Evolutionary conservation across 2,329 filamentous ascomycete species (phyloP).

Genomic region (Trichoderma oligosporum): DNA sequence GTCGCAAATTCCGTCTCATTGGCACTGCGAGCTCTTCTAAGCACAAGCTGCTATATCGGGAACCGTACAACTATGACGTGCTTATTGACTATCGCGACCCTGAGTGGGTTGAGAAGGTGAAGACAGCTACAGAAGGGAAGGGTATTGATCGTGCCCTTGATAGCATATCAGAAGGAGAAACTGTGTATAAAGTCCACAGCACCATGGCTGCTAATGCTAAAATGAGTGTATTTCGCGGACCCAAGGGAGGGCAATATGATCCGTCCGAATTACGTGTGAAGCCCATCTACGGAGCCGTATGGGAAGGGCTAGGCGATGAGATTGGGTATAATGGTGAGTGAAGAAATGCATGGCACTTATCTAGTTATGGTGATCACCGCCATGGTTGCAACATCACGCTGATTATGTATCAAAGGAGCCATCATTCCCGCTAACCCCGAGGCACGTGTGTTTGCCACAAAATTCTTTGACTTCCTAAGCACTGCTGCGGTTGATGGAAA

Average conservation of each 20-base stretch:
- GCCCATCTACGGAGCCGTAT: constrained; percentile 40
- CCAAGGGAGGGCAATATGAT: constrained; percentile 27
- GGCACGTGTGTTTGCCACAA: constrained; percentile 31
- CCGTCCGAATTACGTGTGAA: constrained; percentile 27
- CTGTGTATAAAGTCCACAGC: constrained; percentile 31
- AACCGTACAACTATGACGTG: constrained; percentile 37
- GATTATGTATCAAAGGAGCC: not conserved
- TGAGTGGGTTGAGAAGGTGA: constrained; percentile 33
- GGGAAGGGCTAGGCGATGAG: constrained; percentile 40
- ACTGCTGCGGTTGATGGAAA: constrained; percentile 12
- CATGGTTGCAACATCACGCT: not conserved
- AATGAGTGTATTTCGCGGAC: constrained; percentile 27
- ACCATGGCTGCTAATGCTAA: constrained; percentile 29
- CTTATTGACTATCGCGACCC: constrained; percentile 39
- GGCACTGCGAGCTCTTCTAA: constrained; percentile 30
- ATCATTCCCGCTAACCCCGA: constrained; percentile 22
- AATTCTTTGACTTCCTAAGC: constrained; percentile 37
- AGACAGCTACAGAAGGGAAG: constrained; percentile 21
- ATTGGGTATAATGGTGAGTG: constrained; percentile 36
- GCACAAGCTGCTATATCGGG: constrained; percentile 27
- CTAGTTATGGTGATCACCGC: too few relatives aligned
- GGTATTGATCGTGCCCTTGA: constrained; percentile 39
- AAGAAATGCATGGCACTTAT: not conserved
- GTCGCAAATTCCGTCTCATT: constrained; percentile 25
- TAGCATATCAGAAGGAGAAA: constrained; percentile 38